Evolutionary conservation across 176 grass and related monocot genomes (phyloP).

Genomic region (Eragrostis curvula): DNA sequence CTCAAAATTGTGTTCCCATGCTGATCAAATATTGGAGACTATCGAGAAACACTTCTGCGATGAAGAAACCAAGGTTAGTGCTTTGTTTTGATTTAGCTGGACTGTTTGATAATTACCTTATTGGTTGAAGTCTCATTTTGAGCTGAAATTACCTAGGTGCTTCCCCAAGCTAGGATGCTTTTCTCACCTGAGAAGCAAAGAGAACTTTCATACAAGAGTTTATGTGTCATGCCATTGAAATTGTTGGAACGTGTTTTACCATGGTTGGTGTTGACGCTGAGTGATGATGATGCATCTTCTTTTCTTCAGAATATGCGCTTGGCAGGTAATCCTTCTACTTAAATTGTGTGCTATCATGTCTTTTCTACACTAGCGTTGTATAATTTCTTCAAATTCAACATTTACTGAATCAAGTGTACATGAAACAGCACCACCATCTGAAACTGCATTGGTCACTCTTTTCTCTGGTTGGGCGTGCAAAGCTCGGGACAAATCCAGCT

Average conservation of each 20-base stretch:
- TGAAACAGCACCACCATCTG: constrained; percentile 79
- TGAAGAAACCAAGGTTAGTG: constrained; percentile 89
- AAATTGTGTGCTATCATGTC: neutral
- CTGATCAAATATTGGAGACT: constrained; percentile 93
- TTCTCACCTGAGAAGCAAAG: constrained; percentile 95
- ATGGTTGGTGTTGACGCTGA: constrained; percentile 87
- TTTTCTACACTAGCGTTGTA: constrained; percentile 24
- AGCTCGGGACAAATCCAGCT: constrained; percentile 63
- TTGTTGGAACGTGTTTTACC: constrained; percentile 92
- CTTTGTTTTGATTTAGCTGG: constrained; percentile 6
- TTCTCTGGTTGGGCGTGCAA: constrained; percentile 98
- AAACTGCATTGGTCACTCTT: constrained; percentile 84
- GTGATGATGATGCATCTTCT: constrained; percentile 71
- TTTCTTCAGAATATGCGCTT: constrained; percentile 90
- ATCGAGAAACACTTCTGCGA: constrained; percentile 89
- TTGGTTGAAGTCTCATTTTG: constrained; percentile 27
- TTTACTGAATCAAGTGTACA: constrained; percentile 50
- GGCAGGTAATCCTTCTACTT: constrained; percentile 62
- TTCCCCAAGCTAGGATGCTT: constrained; percentile 91
- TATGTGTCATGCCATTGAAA: constrained; percentile 97
- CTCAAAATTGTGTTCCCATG: constrained; percentile 83
- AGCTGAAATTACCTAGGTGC: constrained; percentile 75
- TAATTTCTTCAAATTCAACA: constrained; percentile 34
- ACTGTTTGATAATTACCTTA: constrained; percentile 30
- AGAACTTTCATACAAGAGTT: constrained; percentile 79